Base-by-base conservation (phyloP, 2,329 filamentous ascomycete genomes). In the Aspergillus texensis region DNA sequence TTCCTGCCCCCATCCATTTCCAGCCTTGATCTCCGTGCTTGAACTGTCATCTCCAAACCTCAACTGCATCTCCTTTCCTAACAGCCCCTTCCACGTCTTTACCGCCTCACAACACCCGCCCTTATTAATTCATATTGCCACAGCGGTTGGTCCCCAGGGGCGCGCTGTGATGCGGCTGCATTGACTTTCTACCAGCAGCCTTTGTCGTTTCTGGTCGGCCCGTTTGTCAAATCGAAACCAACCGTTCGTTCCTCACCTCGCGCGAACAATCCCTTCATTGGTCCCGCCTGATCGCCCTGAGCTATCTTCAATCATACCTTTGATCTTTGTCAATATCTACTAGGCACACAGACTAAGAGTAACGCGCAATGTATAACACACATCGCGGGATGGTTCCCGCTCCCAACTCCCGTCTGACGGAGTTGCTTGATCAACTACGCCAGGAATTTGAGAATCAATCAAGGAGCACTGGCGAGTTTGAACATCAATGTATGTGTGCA, bases 381-480 rank as follows among this genome's bases (percentile, higher is more conserved):
- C 93, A 96, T 84, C 92, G 92, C 77, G 91, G 89, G 78, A 91
- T 96, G 86, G 90, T 89, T 67, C 81, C 83, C 67, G 89, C 88
- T 69, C 89, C 91, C 64, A 86, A 84, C 81, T 86, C 82, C 71
- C 93, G 95, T 70, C 85, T 98, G 72, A 93, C 91, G 70, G 94
- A 99, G 84, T 88, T 98, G 68, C 86, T 99, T 75, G 94, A 98
- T 62, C 91, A 93, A 77, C 88, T 99, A 72, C 89, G 94, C 75
- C 86, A 88, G 74, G 95, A 99, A 80, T 98, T 97, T 71, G 94
- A 98, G 70, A 89, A 85, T 65, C 91, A 96, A 78, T 86, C 90
- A 71, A 89, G 91, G 68, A 89, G 92, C 71, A 91, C 89, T 68
- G 92, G 92, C 77, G 92, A 93, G 72, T 96, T 93, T 77, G 94